phyloP scores from a whole-genome alignment of 768 basidiomycete genomes.

The Pilatotrama ljubarskyi region DNA sequence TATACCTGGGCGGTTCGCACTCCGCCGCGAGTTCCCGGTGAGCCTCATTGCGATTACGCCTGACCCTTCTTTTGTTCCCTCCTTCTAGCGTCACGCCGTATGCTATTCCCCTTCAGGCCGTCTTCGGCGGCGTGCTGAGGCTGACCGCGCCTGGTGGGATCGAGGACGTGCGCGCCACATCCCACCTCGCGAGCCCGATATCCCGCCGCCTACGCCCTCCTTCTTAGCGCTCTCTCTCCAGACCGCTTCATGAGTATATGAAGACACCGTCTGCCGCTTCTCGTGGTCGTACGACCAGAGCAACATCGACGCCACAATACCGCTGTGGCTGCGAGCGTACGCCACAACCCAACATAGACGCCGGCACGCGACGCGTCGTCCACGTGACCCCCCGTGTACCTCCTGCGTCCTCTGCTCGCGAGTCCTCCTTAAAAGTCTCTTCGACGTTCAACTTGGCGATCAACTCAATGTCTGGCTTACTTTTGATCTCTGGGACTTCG shows the following conservation, averaged over 20 bases:
- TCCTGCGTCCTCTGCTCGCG: too few species aligned
- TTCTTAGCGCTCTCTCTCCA: neutral
- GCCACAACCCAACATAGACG: slow-evolving; percentile 3
- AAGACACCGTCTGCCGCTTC: neutral
- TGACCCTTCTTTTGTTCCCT: neutral
- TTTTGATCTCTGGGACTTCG: too few species aligned
- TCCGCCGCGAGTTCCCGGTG: slow-evolving; percentile 9
- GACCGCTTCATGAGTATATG: neutral
- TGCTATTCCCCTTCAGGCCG: neutral
- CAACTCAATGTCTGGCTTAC: too few species aligned
- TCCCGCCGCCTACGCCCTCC: too few species aligned
- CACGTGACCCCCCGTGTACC: slow-evolving; percentile 8
- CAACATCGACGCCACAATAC: neutral
- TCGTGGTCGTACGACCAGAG: neutral
- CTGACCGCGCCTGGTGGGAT: neutral
- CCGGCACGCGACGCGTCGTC: slow-evolving; percentile 8
- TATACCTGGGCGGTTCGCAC: slow-evolving; percentile 8
- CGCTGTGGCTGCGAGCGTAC: neutral
- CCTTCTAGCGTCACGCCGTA: neutral
- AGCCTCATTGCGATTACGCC: neutral
- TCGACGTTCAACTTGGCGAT: too few species aligned
- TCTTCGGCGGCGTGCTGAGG: neutral
- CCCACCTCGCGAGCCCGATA: too few species aligned
- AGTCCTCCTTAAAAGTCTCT: too few species aligned
- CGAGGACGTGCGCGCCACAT: too few species aligned